Evolutionary conservation across 2,329 filamentous ascomycete species (phyloP).

Genomic region (Epichloe elymi): DNA sequence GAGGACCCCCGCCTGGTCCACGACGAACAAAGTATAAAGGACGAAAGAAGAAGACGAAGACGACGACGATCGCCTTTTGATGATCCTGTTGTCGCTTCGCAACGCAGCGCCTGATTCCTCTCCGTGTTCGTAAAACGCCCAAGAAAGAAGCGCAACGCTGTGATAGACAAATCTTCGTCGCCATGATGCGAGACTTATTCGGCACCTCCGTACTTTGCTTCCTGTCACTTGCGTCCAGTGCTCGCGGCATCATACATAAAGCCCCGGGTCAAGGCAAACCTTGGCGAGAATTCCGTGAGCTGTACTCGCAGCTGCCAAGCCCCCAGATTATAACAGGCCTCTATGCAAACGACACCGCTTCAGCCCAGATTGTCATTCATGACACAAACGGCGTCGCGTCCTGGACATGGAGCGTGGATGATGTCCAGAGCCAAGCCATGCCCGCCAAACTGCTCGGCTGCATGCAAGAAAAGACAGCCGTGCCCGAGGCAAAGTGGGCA

Average conservation of each 20-base stretch:
- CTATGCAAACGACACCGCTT: neutral
- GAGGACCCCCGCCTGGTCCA: no score
- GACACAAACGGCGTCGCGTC: neutral
- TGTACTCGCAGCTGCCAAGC: neutral
- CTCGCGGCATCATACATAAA: neutral
- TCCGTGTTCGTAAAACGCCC: no score
- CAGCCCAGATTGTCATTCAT: neutral
- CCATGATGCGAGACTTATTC: neutral
- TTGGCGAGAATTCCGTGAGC: neutral
- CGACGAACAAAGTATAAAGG: no score
- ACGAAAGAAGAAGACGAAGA: no score
- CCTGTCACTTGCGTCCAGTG: neutral
- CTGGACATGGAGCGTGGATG: conserved; percentile 1
- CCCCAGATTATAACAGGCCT: neutral
- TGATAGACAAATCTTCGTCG: neutral
- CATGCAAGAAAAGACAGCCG: neutral
- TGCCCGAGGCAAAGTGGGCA: conserved; percentile 1
- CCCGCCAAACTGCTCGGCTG: neutral
- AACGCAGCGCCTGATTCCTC: neutral
- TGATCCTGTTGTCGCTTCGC: no score
- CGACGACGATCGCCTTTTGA: no score
- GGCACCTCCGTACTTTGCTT: neutral
- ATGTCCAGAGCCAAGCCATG: neutral
- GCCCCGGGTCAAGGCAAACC: neutral
- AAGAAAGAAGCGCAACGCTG: no score